Base-by-base conservation (phyloP, 1,284 basidiomycete species). In the Mycena citricolor region DNA sequence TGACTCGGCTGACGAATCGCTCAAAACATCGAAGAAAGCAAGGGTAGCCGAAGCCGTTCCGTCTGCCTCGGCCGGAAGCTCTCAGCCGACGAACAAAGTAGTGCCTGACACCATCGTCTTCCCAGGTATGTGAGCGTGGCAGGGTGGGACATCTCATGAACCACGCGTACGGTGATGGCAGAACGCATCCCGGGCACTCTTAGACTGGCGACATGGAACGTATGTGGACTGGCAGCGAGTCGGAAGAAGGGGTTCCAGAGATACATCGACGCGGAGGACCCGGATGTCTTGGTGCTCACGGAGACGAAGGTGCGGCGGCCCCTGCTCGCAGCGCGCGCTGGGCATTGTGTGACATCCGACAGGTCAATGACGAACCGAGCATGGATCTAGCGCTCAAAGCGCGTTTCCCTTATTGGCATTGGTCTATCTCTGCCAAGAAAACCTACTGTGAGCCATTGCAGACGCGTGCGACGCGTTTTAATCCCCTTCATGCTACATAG, bases 221-320 rank as follows among this genome's bases (percentile, higher is more conserved):
- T 90, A 8, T 85, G 79, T 54, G 80, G 86, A 7, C 65, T 86
- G 31, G 79, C 78, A 34, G 74, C 84, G 1, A 76, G 79, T 47
- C 73, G 78, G 55, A 89, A 82, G 65, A 90, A 90, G 76, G 89
- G 90, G 0, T 90, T 92, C 66, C 82, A 79, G 55, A 62, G 70
- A 54, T 93, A 93, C 57, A 69, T 91, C 20, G 81, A 87, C 55
- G 88, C 89, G 2, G 89, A 93, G 57, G 81, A 91, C 57, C 79
- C 89, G 0, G 89, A 93, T 59, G 71, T 93, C 17, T 67, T 92
- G 23, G 75, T 92, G 10, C 64, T 92, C 36, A 89, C 85, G 0
- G 89, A 93, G 65, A 91, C 88, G 13, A 93, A 91, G 72, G 86
- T 79, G 42, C 17, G 6, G 34, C 14, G 5, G 17, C 24, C 8